Conservation (phyloP, 1,139 yeast species). For the Geotrichum candidum region DNA sequence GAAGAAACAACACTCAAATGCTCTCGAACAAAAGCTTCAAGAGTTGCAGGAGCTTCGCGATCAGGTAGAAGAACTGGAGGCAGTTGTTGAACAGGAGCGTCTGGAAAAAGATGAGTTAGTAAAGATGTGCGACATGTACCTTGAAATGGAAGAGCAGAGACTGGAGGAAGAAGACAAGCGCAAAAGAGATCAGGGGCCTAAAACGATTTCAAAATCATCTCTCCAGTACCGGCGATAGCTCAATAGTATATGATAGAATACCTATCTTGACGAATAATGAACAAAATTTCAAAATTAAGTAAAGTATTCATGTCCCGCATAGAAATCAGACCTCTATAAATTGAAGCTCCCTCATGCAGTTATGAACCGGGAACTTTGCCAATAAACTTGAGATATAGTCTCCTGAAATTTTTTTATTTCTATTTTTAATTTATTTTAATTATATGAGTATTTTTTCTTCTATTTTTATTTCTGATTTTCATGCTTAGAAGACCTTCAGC, state of each 20-base stretch:
- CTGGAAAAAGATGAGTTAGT: constrained; percentile 45
- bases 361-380: too few relatives aligned
- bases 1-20: constrained; percentile 45
- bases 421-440: too few relatives aligned
- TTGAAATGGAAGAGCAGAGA: constrained; percentile 21
- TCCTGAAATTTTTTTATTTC: too few relatives aligned
- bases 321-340: background rate
- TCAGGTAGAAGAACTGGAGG: constrained; percentile 40
- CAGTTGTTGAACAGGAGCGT: constrained; percentile 44
- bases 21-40: constrained; percentile 32
- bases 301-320: background rate
- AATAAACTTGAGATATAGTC: too few relatives aligned
- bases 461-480: too few relatives aligned
- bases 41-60: constrained; percentile 36
- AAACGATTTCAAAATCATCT: background rate
- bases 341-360: too few relatives aligned
- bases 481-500: too few relatives aligned
- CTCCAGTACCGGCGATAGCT: background rate
- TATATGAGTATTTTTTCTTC: too few relatives aligned
- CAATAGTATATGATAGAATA: background rate
- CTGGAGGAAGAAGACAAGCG: constrained; percentile 8
- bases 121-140: constrained; percentile 45
- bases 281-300: background rate
- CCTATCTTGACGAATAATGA: background rate
- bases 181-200: background rate